These are phyloP conservation scores for Metarhizium anisopliae DNA, from an alignment of 2,329 filamentous ascomycete genomes.

Conservation along the genomic window DNA sequence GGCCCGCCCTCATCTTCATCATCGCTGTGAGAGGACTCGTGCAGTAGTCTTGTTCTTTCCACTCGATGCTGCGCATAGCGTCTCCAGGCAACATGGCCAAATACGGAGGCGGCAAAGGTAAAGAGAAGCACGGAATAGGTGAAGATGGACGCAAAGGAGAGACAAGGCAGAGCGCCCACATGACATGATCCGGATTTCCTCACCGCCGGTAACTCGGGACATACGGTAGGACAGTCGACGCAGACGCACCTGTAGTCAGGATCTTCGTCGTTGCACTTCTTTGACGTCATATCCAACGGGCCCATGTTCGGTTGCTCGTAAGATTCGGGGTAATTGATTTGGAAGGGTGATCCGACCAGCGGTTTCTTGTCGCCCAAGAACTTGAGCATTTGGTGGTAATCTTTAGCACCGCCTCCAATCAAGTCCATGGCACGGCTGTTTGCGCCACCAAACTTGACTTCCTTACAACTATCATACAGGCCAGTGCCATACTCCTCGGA, in stretches of 20 bases:
- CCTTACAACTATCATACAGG: slow-evolving; percentile 96
- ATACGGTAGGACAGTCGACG: slow-evolving; percentile 82
- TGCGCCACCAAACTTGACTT: slow-evolving; percentile 94
- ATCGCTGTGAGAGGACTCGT: slow-evolving; percentile 75
- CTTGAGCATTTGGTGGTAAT: slow-evolving; percentile 78
- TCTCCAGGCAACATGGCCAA: slow-evolving; percentile 67
- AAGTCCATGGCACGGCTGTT: slow-evolving; percentile 92
- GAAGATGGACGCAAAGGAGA: slow-evolving; percentile 87
- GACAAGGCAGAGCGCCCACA: slow-evolving; percentile 80
- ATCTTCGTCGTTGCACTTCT: slow-evolving; percentile 85
- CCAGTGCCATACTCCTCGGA: slow-evolving; percentile 75
- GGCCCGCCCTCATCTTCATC: slow-evolving; percentile 86
- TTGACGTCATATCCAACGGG: slow-evolving; percentile 61
- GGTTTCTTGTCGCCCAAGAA: slow-evolving; percentile 90
- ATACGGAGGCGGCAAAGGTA: slow-evolving; percentile 54
- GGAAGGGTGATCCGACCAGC: slow-evolving; percentile 80
- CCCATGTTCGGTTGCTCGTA: slow-evolving; percentile 62
- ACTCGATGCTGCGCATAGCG: slow-evolving; percentile 66
- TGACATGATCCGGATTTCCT: slow-evolving; percentile 61
- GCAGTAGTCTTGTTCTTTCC: slow-evolving; percentile 76
- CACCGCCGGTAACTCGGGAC: slow-evolving; percentile 73
- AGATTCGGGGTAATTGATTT: slow-evolving; percentile 79
- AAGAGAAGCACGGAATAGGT: slow-evolving; percentile 71
- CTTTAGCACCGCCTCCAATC: slow-evolving; percentile 89
- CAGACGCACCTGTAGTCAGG: slow-evolving; percentile 83